Evolutionary conservation across 345 rosid species (phyloP), one percentile per base, ranked within the genome.

Genomic region (Durio zibethinus): DNA sequence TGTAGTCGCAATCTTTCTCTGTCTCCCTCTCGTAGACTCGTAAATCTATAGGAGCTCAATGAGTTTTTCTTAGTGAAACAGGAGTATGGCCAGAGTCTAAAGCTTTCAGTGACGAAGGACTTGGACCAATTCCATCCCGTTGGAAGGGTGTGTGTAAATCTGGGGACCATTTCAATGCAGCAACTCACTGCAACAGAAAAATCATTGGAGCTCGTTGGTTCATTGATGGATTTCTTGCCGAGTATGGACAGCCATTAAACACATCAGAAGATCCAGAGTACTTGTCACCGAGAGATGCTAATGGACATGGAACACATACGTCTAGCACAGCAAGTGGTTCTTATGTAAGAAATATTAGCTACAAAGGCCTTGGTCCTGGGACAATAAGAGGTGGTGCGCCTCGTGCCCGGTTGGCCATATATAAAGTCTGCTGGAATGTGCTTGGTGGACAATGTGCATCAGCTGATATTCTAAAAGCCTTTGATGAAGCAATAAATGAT

Each of bases 231-330:
- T 76, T 64, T 74, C 14, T 84, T 23, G 52, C 43, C 35, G 50
- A 80, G 61, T 27, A 16, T 1, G 85, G 61, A 72, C 61, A 33
- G 43, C 75, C 65, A 5, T 86, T 84, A 16, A 70, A 83, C 6
- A 74, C 60, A 43, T 2, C 77, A 2, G 75, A 72, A 31, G 61
- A 72, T 52, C 62, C 61, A 5, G 75, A 86, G 0, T 80, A 5
- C 72, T 29, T 80, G 27, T 86, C 89, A 27, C 64, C 87, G 1
- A 50, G 59, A 48, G 59, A 70, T 69, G 87, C 84, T 0, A 62
- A 67, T 25, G 93, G 93, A 35, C 94, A 90, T 40, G 97, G 94
- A 4, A 88, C 90, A 0, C 93, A 89, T 78, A 87, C 90, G 5
- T 80, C 94, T 16, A 82, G 88, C 69, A 90, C 86, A 0, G 91